A percentile compares a stretch with the other conserved stretches of the same genome.
phyloP scores from a whole-genome alignment of 805 yeast genomes.

The Nakazawaea laoshanensis region DNA sequence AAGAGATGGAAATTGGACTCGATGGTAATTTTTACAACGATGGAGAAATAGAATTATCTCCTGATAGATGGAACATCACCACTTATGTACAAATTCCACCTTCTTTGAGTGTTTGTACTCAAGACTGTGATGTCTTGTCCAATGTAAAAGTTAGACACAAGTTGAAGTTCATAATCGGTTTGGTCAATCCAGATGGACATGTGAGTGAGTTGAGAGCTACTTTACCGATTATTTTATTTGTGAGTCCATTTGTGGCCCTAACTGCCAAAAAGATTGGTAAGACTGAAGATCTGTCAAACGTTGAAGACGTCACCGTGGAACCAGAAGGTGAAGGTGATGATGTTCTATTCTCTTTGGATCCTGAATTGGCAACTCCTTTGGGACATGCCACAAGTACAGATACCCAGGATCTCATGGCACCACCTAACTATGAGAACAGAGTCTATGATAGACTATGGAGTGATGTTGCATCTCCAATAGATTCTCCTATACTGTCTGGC shows the following conservation, averaged over 20 bases:
- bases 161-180: slow-evolving; percentile 32
- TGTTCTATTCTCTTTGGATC: slow-evolving; percentile 28
- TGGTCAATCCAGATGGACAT: slow-evolving; percentile 42
- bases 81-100: slow-evolving; percentile 60
- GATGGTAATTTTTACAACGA: slow-evolving; percentile 31
- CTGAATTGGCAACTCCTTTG: slow-evolving; percentile 18
- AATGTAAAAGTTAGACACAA: slow-evolving; percentile 54
- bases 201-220: slow-evolving; percentile 43
- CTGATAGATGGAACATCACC: slow-evolving; percentile 70
- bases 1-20: slow-evolving; percentile 21
- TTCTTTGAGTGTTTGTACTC: slow-evolving; percentile 68
- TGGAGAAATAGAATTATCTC: slow-evolving; percentile 21
- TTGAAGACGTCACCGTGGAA: slow-evolving; percentile 12
- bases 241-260: slow-evolving; percentile 71
- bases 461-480: slow-evolving; percentile 43
- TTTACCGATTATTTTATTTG: slow-evolving; percentile 31
- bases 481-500: slow-evolving; percentile 37
- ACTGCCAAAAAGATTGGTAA: slow-evolving; percentile 30
- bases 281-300: slow-evolving; percentile 14
- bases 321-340: slow-evolving; percentile 24
- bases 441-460: slow-evolving; percentile 75
- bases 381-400: slow-evolving; percentile 11
- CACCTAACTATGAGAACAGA: slow-evolving; percentile 78
- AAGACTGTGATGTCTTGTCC: slow-evolving; percentile 69
- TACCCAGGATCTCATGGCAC: slow-evolving; percentile 56